Evolutionary conservation across 164 flowering plant species (phyloP).

Genomic region (Houttuynia cordata): DNA sequence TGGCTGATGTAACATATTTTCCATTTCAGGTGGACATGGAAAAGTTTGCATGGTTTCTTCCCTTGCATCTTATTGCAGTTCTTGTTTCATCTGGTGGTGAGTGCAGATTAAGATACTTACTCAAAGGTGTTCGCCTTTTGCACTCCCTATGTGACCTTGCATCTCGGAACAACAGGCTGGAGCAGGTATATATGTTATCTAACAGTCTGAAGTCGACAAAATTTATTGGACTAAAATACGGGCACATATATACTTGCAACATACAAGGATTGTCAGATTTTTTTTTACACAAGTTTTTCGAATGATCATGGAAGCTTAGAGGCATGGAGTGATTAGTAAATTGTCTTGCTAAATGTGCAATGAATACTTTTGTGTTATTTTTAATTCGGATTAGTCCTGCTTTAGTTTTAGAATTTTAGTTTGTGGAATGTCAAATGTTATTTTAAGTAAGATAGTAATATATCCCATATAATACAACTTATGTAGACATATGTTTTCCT

Average conservation of each 20-base stretch:
- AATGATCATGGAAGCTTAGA: background rate
- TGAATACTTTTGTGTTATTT: too few relatives aligned
- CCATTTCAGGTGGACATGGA: conserved; percentile 72
- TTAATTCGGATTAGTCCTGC: background rate
- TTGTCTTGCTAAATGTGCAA: too few relatives aligned
- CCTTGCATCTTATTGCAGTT: conserved; percentile 77
- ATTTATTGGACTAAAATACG: background rate
- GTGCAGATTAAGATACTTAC: conserved; percentile 44
- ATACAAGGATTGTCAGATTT: too few relatives aligned
- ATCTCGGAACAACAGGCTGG: conserved; percentile 56
- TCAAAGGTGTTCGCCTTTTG: conserved; percentile 63
- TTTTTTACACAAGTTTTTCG: background rate
- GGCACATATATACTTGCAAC: background rate
- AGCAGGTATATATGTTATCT: conserved; percentile 45
- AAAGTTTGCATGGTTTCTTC: conserved; percentile 57
- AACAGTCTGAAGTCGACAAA: background rate
- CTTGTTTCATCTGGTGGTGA: conserved; percentile 45
- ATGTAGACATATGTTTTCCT: background rate
- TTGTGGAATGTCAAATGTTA: background rate
- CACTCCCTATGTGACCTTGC: conserved; percentile 71
- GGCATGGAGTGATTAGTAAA: too few relatives aligned
- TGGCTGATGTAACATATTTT: background rate
- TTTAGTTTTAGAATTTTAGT: background rate
- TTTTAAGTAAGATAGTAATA: background rate
- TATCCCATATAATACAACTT: background rate